These are phyloP conservation scores for Polytolypa hystricis DNA, from an alignment of 2,329 filamentous ascomycete species.

Conservation along the genomic window DNA sequence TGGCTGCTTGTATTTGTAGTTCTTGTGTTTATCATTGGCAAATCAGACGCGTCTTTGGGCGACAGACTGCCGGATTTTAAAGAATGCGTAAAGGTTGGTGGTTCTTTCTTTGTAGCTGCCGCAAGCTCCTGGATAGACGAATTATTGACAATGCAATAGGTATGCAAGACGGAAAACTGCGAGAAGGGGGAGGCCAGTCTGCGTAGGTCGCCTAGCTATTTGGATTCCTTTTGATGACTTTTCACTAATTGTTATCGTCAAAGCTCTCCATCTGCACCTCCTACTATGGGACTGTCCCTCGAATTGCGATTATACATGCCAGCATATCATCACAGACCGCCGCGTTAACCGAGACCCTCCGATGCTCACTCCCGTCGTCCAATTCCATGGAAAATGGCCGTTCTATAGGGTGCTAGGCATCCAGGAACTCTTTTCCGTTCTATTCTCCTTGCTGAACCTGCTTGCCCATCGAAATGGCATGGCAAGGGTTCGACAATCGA, in stretches of 20 bases:
- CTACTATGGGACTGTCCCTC: slow-evolving; percentile 84
- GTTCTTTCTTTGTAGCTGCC: not conserved
- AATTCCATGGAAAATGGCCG: slow-evolving; percentile 99
- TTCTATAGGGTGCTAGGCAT: slow-evolving; percentile 83
- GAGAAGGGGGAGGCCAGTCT: slow-evolving; percentile 53
- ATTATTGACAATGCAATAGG: slow-evolving; percentile 37
- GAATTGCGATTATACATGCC: slow-evolving; percentile 97
- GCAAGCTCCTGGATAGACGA: slow-evolving; percentile 8
- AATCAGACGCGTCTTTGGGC: slow-evolving; percentile 59
- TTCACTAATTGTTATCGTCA: slow-evolving; percentile 14
- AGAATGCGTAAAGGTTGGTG: slow-evolving; percentile 67
- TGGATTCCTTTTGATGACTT: slow-evolving; percentile 8
- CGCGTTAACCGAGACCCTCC: slow-evolving; percentile 56
- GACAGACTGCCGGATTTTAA: slow-evolving; percentile 80
- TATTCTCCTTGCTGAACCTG: slow-evolving; percentile 89
- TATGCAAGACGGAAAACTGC: slow-evolving; percentile 75
- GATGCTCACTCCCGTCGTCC: slow-evolving; percentile 58
- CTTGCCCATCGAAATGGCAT: slow-evolving; percentile 74
- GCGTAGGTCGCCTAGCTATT: slow-evolving; percentile 46
- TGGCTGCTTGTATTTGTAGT: slow-evolving; percentile 24
- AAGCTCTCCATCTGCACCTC: slow-evolving; percentile 73
- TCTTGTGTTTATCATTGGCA: slow-evolving; percentile 24
- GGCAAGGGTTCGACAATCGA: slow-evolving; percentile 52
- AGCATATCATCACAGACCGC: slow-evolving; percentile 72
- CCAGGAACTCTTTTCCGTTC: slow-evolving; percentile 86